phyloP scores from a whole-genome alignment of 768 basidiomycete genomes.

The Suillus brevipes region DNA sequence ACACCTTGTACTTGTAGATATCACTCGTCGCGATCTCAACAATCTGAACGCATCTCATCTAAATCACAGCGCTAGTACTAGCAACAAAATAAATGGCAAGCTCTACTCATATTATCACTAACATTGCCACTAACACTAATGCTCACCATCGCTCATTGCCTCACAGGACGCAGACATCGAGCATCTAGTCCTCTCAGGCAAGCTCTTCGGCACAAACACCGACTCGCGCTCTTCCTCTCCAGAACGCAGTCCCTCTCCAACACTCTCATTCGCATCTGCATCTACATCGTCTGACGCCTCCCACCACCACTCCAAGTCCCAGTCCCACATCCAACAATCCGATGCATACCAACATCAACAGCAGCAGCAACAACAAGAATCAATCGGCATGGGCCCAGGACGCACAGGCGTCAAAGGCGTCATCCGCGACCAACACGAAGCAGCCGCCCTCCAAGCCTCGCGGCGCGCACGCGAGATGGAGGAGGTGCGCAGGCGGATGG shows the following conservation, averaged over 20 bases:
- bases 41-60: no score
- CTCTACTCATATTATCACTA: no score
- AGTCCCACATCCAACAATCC: slow-evolving; percentile 23
- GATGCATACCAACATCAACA: background rate
- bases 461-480: slow-evolving; percentile 54
- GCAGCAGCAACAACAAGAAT: slow-evolving; percentile 37
- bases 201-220: slow-evolving; percentile 59
- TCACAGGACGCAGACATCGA: slow-evolving; percentile 55
- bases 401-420: slow-evolving; percentile 89
- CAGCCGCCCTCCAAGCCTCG: slow-evolving; percentile 52
- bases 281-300: slow-evolving; percentile 38
- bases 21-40: no score
- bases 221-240: slow-evolving; percentile 60
- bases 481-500: slow-evolving; percentile 57
- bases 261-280: slow-evolving; percentile 28
- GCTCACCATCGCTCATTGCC: background rate
- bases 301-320: slow-evolving; percentile 36
- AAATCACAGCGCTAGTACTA: no score
- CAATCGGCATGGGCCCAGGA: slow-evolving; percentile 84
- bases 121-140: no score
- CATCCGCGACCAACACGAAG: slow-evolving; percentile 78
- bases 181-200: slow-evolving; percentile 74
- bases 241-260: slow-evolving; percentile 58
- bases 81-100: no score
- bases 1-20: no score